These are phyloP conservation scores for Podospora pseudopauciseta DNA, from an alignment of 495 filamentous ascomycete genomes.

Conservation along the genomic window DNA sequence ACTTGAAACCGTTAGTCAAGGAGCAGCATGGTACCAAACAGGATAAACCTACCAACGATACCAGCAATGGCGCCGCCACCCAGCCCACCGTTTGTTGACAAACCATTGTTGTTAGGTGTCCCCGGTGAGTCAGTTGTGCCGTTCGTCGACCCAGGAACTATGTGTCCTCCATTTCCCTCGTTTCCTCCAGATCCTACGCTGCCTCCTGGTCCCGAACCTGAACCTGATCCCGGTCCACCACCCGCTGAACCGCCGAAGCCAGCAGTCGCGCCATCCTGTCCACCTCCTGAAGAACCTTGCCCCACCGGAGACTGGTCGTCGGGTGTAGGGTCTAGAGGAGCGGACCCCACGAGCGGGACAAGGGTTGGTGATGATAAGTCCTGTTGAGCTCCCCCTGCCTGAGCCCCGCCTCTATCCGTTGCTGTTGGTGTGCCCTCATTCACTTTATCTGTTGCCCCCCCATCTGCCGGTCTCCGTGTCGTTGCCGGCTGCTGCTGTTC, in stretches of 20 bases:
- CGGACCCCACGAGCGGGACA: neutral
- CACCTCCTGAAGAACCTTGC: neutral
- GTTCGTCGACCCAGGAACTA: neutral
- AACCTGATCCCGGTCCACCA: neutral
- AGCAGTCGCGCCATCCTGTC: neutral
- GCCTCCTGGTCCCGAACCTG: neutral
- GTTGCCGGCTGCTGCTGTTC: neutral
- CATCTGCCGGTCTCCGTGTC: neutral
- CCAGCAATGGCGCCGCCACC: constrained; percentile 17
- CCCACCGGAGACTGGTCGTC: neutral
- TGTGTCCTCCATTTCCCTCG: neutral
- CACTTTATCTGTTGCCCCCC: neutral
- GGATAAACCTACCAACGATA: constrained; percentile 13
- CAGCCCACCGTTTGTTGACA: neutral
- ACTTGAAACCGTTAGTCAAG: constrained; percentile 9
- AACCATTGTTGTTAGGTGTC: neutral
- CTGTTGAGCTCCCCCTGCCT: neutral
- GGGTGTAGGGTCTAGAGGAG: neutral
- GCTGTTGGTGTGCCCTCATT: neutral
- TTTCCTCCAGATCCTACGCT: neutral
- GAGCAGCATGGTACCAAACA: neutral
- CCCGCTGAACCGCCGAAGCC: neutral
- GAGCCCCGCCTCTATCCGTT: neutral
- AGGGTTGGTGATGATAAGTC: neutral
- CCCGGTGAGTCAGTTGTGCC: neutral